Conservation (phyloP, 225 moss, liverwort and hornwort genomes). For the Climacium dendroides region DNA sequence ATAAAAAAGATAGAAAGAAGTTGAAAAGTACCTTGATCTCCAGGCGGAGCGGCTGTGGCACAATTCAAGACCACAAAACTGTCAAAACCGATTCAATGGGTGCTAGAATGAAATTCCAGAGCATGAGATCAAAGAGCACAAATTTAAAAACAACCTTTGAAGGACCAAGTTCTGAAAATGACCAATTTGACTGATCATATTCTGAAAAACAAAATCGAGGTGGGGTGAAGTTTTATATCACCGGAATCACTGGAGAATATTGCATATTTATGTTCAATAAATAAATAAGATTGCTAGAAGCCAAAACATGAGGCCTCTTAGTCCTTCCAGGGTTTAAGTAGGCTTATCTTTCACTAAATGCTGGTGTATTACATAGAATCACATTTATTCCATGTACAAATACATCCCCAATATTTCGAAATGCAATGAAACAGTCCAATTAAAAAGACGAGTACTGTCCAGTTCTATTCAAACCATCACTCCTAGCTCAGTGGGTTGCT, state of each 20-base stretch:
- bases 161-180: not conserved
- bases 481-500: not conserved
- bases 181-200: not conserved
- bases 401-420: not conserved
- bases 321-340: not conserved
- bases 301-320: not conserved
- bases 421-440: not conserved
- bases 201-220: not conserved
- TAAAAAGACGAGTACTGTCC: not conserved
- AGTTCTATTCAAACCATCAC: not conserved
- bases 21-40: constrained; percentile 33
- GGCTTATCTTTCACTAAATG: not conserved
- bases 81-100: not conserved
- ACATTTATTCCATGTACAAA: not conserved
- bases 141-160: not conserved
- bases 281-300: not conserved
- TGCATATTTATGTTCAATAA: not conserved
- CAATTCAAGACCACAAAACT: not conserved
- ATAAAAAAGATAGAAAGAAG: not conserved
- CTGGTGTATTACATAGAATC: not conserved
- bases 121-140: not conserved
- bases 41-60: constrained; percentile 41
- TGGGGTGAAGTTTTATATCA: not conserved
- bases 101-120: not conserved
- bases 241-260: not conserved